Evolutionary conservation across 2,329 filamentous ascomycete species (phyloP), one percentile per base, ranked within the genome.

Genomic region (Scorias spongiosa): DNA sequence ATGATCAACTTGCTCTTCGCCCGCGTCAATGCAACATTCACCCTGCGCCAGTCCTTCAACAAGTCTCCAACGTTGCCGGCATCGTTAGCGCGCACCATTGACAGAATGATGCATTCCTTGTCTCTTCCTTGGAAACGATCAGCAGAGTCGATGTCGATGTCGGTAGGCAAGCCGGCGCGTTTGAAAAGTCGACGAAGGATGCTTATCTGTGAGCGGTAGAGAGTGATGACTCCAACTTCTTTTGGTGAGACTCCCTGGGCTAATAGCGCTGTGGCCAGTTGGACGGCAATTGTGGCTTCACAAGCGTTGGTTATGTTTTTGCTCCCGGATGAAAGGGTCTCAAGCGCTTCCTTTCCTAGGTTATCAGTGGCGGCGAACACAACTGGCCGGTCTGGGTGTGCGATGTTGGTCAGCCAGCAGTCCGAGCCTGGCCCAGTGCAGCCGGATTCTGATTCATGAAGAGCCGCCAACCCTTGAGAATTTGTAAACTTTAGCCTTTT

Each of bases 81-180:
- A 17, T 88, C 79, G 55, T 98, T 98, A 59, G 79, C 89, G 28
- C 91, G 76, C 11, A 96, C 91, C 28, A 93, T 80, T 44, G 78
- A 85, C 8, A 98, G 73, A 11, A 98, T 76, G 1, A 96, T 76
- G 2, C 93, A 80, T 57, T 94, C 87, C 60, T 98, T 98, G 64
- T 98, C 91, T 9, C 91, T 77, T 6, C 91, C 91, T 61, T 98
- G 91, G 63, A 94, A 98, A 39, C 89, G 86, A 64, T 98, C 91
- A 2, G 91, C 88, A 0, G 91, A 96, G 63, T 98, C 87, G 74
- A 96, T 87, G 63, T 98, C 91, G 1, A 98, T 78, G 2, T 75
- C 74, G 0, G 65, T 0, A 70, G 65, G 39, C 53, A 65, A 40
- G 52, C 63, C 50, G 47, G 61, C 45, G 2, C 47, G 43, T 15